These are phyloP conservation scores for Sambucus nigra DNA, from an alignment of 129 eudicot species.

Conservation along the genomic window DNA sequence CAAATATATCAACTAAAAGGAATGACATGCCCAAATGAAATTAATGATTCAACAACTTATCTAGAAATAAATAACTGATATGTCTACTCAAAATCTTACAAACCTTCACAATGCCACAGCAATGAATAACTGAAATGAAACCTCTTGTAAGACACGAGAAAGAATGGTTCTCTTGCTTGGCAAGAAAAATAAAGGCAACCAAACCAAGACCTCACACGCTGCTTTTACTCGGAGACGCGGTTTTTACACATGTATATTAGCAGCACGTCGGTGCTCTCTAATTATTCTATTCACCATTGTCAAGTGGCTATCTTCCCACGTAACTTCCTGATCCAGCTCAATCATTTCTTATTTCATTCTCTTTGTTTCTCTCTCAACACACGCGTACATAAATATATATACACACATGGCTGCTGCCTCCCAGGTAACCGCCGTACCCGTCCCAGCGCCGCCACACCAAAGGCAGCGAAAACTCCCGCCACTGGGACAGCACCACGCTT, in stretches of 20 bases:
- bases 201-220: conserved; percentile 23
- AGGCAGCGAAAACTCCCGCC: background rate
- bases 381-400: conserved; percentile 7
- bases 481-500: conserved; percentile 22
- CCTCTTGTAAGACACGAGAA: too few species aligned
- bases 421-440: background rate
- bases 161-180: too few species aligned
- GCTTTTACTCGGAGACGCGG: conserved; percentile 27
- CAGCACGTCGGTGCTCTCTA: background rate
- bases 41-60: too few species aligned
- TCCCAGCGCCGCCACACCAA: conserved; percentile 9
- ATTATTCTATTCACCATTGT: background rate
- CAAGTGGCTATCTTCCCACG: background rate
- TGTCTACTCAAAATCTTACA: too few species aligned
- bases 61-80: too few species aligned
- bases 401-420: conserved; percentile 23
- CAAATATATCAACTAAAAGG: too few species aligned
- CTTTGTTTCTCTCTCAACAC: conserved; percentile 2
- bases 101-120: too few species aligned
- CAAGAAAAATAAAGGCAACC: too few species aligned
- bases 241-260: conserved; percentile 1
- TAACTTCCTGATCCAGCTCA: background rate
- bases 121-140: too few species aligned
- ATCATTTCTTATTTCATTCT: conserved; percentile 7
- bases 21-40: too few species aligned